These are phyloP conservation scores for Trichoderma sp. DNA, from an alignment of 2,329 filamentous ascomycete species.

Conservation along the genomic window DNA sequence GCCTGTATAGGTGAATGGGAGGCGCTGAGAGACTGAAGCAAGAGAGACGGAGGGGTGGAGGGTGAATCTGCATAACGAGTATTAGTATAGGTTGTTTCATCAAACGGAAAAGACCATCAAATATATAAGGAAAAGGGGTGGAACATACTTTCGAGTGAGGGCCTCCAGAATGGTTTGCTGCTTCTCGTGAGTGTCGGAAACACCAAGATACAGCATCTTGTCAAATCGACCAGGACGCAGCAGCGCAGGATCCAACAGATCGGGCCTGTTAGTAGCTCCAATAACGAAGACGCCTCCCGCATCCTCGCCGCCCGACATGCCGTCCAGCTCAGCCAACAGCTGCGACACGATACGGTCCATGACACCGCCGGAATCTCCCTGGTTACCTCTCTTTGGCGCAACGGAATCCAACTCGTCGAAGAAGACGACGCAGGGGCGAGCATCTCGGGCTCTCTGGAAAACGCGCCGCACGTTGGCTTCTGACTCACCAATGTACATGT, in stretches of 20 bases:
- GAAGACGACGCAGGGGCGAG: slow-evolving; percentile 84
- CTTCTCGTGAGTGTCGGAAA: slow-evolving; percentile 95
- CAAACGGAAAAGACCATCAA: background rate
- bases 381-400: slow-evolving; percentile 92
- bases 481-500: slow-evolving; percentile 95
- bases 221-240: slow-evolving; percentile 90
- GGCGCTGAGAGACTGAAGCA: slow-evolving; percentile 64
- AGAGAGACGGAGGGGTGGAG: slow-evolving; percentile 78
- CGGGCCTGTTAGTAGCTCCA: slow-evolving; percentile 90
- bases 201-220: slow-evolving; percentile 96
- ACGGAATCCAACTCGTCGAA: slow-evolving; percentile 93
- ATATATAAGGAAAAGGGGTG: background rate
- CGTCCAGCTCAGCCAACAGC: slow-evolving; percentile 89
- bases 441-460: slow-evolving; percentile 82
- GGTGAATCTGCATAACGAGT: slow-evolving; percentile 61
- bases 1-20: slow-evolving; percentile 96
- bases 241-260: slow-evolving; percentile 86
- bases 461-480: slow-evolving; percentile 88
- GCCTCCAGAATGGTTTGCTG: slow-evolving; percentile 93
- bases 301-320: slow-evolving; percentile 92
- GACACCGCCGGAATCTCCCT: slow-evolving; percentile 93
- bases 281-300: slow-evolving; percentile 92
- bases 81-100: background rate
- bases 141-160: slow-evolving; percentile 79
- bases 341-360: slow-evolving; percentile 98